Base-by-base conservation (phyloP, 2,329 filamentous ascomycete genomes). In the Trichophyton schoenleinii region DNA sequence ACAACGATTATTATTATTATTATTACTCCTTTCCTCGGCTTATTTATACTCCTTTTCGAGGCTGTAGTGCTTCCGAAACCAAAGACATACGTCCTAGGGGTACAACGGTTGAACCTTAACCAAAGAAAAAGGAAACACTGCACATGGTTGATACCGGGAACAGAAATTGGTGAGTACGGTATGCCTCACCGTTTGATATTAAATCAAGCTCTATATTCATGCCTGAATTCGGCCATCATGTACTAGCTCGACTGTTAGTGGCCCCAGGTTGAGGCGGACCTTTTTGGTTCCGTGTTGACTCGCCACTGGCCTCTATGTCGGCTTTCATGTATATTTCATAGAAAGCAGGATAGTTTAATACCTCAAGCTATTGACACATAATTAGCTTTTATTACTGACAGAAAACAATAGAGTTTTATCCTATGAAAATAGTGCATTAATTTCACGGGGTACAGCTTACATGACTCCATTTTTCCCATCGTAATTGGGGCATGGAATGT, bases 401-500 rank as follows among this genome's bases (percentile, higher is more conserved):
- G 22, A 5, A 22, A 52, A 20, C 11, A 38, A 38, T 11, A 20
- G 15, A n/a, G 4, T 20, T 18, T 44, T 44, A 44, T n/a, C 15
- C 13, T 44, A 8, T 44, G 41, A n/a, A 13, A n/a, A 44, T 44
- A 38, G 41, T 22, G 22, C 22, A 44, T 18, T 7, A 44, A 18
- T 44, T 44, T 18, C 11, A 44, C 25, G 9, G 48, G 22, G 15
- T 15, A 44, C 18, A 28, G 63, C 67, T 61, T 66, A 69, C 63
- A 60, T 73, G 72, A 38, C 68, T 63, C 70, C 71, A 73, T 36
- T 62, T 60, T 22, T 64, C 64, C 71, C 72, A 74, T 46, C 69
- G 65, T 8, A 60, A 60, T 9, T 67, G 63, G 3, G 67, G 68
- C 22, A 65, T 64, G 6, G 64, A 42, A 7, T 64, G 46, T 3